Evolutionary conservation across 768 basidiomycete genomes (phyloP), one percentile per base, ranked within the genome.

Genomic region (Fistulinella prunicolor): DNA sequence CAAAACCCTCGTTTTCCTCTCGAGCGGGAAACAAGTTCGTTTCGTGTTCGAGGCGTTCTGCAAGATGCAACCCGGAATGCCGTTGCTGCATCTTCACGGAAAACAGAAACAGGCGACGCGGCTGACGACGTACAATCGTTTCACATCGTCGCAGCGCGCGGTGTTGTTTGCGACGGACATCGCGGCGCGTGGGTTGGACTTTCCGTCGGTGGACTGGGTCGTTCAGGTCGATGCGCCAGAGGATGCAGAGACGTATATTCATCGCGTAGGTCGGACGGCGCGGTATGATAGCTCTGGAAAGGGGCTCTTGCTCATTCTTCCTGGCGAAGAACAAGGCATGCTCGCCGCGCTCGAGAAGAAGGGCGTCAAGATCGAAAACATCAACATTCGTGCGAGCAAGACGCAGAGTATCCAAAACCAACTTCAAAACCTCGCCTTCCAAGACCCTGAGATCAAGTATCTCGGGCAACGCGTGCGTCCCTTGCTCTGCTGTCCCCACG

Each of bases 151-250:
- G 38, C 82, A 85, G 56, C 83, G 94, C 56, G 86, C 93, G 2
- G 81, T 95, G 6, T 76, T 98, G 19, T 86, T 99, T 58, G 94
- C 94, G 16, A 99, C 95, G 10, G 95, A 99, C 63, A 86, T 99
- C 50, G 95, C 95, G 29, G 92, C 95, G 5, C 84, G 95, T 49
- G 95, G 95, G 1, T 74, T 98, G 47, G 95, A 99, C 69, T 99
- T 99, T 69, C 95, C 96, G 4, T 79, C 89, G 0, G 85, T 99
- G 19, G 91, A 96, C 66, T 98, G 95, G 95, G 95, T 99, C 2
- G 63, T 99, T 23, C 95, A 99, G 64, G 72, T 94, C 12, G 95
- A 99, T 66, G 91, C 90, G 3, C 95, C 95, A 0, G 95, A 99
- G 69, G 95, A 99, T 60, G 92, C 87, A 6, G 94, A 96, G 40